A percentile compares a stretch with the other conserved stretches of the same genome.
Conservation (phyloP, 2,329 filamentous ascomycete species). For the Colletotrichum eremochloae region DNA sequence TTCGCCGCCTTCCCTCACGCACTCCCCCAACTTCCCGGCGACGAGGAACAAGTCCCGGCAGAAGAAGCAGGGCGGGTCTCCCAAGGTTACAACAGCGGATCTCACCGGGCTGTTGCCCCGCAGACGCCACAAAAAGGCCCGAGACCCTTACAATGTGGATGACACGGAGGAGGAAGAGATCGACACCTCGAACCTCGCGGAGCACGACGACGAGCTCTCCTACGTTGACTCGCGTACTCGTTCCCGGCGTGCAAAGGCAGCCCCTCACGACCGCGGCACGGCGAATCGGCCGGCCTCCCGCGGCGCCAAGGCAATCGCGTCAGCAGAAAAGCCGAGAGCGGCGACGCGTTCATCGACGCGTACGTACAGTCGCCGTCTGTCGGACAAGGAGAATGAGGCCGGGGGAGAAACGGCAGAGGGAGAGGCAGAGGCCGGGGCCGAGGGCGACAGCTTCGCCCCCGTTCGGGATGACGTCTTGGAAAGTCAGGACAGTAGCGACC, state of each 20-base stretch:
- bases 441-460: constrained; percentile 53
- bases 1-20: constrained; percentile 75
- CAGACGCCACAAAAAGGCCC: constrained; percentile 59
- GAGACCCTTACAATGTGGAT: constrained; percentile 50
- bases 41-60: constrained; percentile 47
- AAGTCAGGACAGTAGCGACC: constrained; percentile 44
- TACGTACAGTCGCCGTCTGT: constrained; percentile 66
- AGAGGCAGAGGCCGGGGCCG: constrained; percentile 51
- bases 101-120: constrained; percentile 68
- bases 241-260: constrained; percentile 51
- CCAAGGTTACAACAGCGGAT: constrained; percentile 67
- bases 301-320: constrained; percentile 45
- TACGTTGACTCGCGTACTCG: constrained; percentile 57
- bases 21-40: constrained; percentile 70
- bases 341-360: constrained; percentile 46
- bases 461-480: constrained; percentile 60
- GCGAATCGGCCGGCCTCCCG: constrained; percentile 44
- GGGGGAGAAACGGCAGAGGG: constrained; percentile 47
- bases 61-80: constrained; percentile 45
- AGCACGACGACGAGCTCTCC: constrained; percentile 70
- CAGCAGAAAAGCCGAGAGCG: constrained; percentile 36
- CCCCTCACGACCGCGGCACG: constrained; percentile 48
- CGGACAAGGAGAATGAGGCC: constrained; percentile 71
- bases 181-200: constrained; percentile 61
- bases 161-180: constrained; percentile 63